Evolutionary conservation across 2,329 filamentous ascomycete species (phyloP).

Genomic region (Exserohilum turcica): DNA sequence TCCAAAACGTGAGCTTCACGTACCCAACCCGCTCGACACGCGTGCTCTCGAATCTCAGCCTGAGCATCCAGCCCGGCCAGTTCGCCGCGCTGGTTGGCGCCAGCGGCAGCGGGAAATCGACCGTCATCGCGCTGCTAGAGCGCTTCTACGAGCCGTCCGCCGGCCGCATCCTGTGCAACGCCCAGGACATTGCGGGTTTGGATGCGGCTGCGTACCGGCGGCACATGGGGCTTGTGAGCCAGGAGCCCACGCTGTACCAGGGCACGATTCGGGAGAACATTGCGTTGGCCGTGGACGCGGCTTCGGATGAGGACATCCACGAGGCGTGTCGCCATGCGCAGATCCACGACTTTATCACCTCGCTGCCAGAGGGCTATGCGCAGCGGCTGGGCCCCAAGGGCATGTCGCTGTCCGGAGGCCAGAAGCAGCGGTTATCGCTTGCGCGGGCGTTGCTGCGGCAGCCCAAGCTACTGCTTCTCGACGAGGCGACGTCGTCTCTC

Average conservation of each 20-base stretch:
- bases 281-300: slow-evolving; percentile 38
- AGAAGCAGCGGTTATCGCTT: slow-evolving; percentile 44
- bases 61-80: slow-evolving; percentile 61
- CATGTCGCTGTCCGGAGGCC: slow-evolving; percentile 40
- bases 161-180: slow-evolving; percentile 65
- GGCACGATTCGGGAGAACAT: slow-evolving; percentile 51
- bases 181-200: slow-evolving; percentile 43
- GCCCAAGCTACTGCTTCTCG: slow-evolving; percentile 40
- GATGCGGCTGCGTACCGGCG: slow-evolving; percentile 47
- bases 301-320: slow-evolving; percentile 37
- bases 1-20: slow-evolving; percentile 89
- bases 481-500: slow-evolving; percentile 43
- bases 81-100: slow-evolving; percentile 73
- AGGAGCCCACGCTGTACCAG: slow-evolving; percentile 55
- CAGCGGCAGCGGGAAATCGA: slow-evolving; percentile 72
- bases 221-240: slow-evolving; percentile 52
- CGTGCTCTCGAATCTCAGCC: slow-evolving; percentile 54
- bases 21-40: slow-evolving; percentile 89
- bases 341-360: slow-evolving; percentile 48
- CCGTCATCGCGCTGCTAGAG: slow-evolving; percentile 65
- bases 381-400: slow-evolving; percentile 45
- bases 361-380: slow-evolving; percentile 42
- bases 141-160: slow-evolving; percentile 72
- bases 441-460: slow-evolving; percentile 42
- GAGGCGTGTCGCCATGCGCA: slow-evolving; percentile 43